phyloP scores from a whole-genome alignment of 768 basidiomycete genomes.

The Megacollybia marginata region DNA sequence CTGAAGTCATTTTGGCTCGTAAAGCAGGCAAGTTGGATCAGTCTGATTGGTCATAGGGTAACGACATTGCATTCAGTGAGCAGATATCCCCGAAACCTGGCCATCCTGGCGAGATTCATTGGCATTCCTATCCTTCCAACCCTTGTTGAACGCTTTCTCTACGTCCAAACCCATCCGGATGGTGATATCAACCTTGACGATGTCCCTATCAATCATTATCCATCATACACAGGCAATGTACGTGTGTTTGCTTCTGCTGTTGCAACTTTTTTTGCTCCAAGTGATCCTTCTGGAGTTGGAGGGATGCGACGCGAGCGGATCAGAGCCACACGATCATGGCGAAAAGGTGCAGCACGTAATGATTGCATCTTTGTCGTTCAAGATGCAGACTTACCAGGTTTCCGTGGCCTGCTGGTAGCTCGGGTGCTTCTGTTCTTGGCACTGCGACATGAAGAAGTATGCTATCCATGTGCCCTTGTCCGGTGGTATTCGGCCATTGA shows the following conservation, averaged over 20 bases:
- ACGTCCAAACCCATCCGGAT: conserved; percentile 5
- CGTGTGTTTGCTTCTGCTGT: conserved; percentile 20
- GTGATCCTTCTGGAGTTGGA: conserved; percentile 22
- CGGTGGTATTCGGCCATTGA: conserved; percentile 15
- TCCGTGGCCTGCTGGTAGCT: conserved; percentile 17
- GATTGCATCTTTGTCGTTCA: conserved; percentile 21
- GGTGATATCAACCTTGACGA: conserved; percentile 3
- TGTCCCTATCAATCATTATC: conserved; percentile 11
- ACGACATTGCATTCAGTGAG: conserved; percentile 1
- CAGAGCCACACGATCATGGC: conserved; percentile 19
- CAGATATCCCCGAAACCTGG: conserved; percentile 4
- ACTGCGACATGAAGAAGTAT: conserved; percentile 8
- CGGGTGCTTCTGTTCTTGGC: conserved; percentile 18
- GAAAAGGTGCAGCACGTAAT: conserved; percentile 13
- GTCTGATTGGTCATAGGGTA: not conserved
- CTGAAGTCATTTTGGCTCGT: conserved; percentile 6
- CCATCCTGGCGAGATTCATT: conserved; percentile 3
- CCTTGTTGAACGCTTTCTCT: conserved; percentile 10
- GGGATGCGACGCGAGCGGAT: conserved; percentile 24
- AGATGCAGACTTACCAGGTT: conserved; percentile 11
- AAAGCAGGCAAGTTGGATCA: not conserved
- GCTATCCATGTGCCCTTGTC: conserved; percentile 18
- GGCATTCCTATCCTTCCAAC: conserved; percentile 4
- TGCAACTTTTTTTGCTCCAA: conserved; percentile 26
- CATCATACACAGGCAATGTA: conserved; percentile 9